These are phyloP conservation scores for Pleurotus sapidus DNA, from an alignment of 768 basidiomycete species.

Conservation along the genomic window DNA sequence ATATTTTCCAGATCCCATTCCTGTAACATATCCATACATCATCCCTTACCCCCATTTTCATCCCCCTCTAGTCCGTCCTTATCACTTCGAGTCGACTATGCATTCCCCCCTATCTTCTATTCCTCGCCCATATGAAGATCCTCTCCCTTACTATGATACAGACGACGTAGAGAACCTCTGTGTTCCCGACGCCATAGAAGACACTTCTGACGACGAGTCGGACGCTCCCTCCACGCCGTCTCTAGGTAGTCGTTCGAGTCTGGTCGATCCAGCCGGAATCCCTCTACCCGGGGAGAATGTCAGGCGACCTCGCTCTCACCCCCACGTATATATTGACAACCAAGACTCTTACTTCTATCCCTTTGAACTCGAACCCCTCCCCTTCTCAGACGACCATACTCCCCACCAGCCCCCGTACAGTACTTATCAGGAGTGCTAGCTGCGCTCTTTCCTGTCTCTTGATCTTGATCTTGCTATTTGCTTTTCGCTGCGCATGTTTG, in stretches of 20 bases:
- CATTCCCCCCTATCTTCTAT: conserved; percentile 45
- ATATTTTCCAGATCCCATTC: conserved; percentile 44
- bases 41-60: conserved; percentile 63
- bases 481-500: conserved; percentile 22
- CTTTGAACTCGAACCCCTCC: conserved; percentile 70
- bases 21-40: conserved; percentile 53
- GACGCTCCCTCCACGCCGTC: conserved; percentile 66
- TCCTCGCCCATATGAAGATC: conserved; percentile 45
- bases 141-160: conserved; percentile 59
- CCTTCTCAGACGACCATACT: conserved; percentile 55
- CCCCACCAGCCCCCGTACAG: conserved; percentile 47
- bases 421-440: conserved; percentile 63
- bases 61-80: conserved; percentile 54
- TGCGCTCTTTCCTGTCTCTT: conserved; percentile 24
- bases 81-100: conserved; percentile 40
- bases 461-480: conserved; percentile 18
- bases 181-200: conserved; percentile 80
- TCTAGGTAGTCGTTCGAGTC: conserved; percentile 51
- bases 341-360: conserved; percentile 59
- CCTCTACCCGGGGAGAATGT: conserved; percentile 50
- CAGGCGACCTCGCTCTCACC: conserved; percentile 43
- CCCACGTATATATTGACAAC: conserved; percentile 63
- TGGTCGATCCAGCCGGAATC: conserved; percentile 48
- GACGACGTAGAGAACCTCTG: conserved; percentile 68
- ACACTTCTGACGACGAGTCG: conserved; percentile 83